These are phyloP conservation scores for Stenogyne calaminthoides DNA, from an alignment of 305 asterid genomes.

Conservation along the genomic window DNA sequence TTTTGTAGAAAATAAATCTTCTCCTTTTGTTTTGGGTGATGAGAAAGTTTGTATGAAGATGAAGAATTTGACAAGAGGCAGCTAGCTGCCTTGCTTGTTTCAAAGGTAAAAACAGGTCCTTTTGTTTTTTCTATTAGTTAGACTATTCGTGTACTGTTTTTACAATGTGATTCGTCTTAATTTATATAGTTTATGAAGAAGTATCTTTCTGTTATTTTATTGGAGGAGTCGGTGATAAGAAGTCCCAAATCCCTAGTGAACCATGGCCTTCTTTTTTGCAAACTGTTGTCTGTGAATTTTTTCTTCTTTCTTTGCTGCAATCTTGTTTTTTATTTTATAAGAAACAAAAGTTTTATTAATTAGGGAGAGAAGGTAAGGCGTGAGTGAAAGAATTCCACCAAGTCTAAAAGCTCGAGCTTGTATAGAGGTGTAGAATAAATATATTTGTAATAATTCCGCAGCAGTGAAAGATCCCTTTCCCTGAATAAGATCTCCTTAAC, in stretches of 20 bases:
- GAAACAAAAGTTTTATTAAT: too few relatives aligned
- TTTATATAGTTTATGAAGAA: background rate
- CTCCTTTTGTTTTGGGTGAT: conserved; percentile 26
- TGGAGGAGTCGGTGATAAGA: background rate
- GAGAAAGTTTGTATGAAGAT: conserved; percentile 85
- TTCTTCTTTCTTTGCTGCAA: background rate
- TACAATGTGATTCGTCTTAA: background rate
- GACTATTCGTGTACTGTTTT: background rate
- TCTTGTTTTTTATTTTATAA: too few relatives aligned
- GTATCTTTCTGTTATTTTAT: background rate
- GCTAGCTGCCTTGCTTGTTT: conserved; percentile 82
- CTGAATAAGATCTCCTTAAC: too few relatives aligned
- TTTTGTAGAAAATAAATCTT: background rate
- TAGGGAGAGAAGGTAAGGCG: background rate
- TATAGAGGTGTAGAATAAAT: too few relatives aligned
- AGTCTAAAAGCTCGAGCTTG: too few relatives aligned
- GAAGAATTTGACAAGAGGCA: conserved; percentile 82
- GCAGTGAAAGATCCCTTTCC: background rate
- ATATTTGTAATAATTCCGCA: too few relatives aligned
- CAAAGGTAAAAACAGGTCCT: conserved; percentile 47
- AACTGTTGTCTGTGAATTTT: background rate
- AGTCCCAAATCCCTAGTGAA: too few relatives aligned
- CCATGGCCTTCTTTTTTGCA: background rate
- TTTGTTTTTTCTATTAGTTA: background rate
- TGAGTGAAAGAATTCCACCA: too few relatives aligned